A percentile compares a stretch with the other conserved stretches of the same genome.
Conservation (phyloP, 2,329 filamentous ascomycete genomes). For the Beauveria pseudobassiana region DNA sequence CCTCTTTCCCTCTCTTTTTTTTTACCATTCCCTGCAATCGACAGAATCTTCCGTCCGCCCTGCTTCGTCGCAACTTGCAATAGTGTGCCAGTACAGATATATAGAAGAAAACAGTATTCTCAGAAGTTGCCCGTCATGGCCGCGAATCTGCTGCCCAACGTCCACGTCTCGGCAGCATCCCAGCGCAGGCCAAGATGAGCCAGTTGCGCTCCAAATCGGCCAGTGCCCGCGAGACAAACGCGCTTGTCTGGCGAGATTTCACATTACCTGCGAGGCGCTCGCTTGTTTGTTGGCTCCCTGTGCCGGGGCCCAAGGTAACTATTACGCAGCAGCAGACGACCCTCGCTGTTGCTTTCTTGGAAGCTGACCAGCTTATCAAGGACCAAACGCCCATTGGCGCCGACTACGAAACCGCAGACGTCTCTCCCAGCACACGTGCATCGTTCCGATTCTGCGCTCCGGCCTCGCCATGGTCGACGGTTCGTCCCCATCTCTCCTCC, state of each 20-base stretch:
- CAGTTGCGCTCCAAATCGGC: constrained; percentile 72
- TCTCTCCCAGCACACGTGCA: constrained; percentile 61
- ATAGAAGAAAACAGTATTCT: too few relatives aligned
- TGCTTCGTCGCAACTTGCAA: too few relatives aligned
- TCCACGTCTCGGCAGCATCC: constrained; percentile 78
- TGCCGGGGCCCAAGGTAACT: constrained; percentile 56
- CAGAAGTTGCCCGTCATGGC: background rate
- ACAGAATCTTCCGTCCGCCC: too few relatives aligned
- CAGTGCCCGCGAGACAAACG: constrained; percentile 67
- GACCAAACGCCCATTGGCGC: constrained; percentile 73
- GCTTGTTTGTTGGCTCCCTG: too few relatives aligned
- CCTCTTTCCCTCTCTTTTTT: too few relatives aligned
- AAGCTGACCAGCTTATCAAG: constrained; percentile 33
- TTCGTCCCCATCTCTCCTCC: constrained; percentile 26
- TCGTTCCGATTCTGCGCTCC: constrained; percentile 89
- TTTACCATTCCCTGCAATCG: too few relatives aligned
- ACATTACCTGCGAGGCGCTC: constrained; percentile 80
- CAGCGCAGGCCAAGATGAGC: constrained; percentile 77
- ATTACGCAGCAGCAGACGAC: background rate
- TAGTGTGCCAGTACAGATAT: too few relatives aligned
- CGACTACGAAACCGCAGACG: constrained; percentile 58
- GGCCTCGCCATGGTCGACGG: constrained; percentile 88
- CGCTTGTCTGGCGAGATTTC: too few relatives aligned
- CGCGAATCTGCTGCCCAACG: constrained; percentile 44
- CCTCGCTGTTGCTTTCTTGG: too few relatives aligned